A percentile compares a stretch with the other conserved stretches of the same genome.
phyloP scores from a whole-genome alignment of 2,329 filamentous ascomycete species.

The Curvularia spicifera region DNA sequence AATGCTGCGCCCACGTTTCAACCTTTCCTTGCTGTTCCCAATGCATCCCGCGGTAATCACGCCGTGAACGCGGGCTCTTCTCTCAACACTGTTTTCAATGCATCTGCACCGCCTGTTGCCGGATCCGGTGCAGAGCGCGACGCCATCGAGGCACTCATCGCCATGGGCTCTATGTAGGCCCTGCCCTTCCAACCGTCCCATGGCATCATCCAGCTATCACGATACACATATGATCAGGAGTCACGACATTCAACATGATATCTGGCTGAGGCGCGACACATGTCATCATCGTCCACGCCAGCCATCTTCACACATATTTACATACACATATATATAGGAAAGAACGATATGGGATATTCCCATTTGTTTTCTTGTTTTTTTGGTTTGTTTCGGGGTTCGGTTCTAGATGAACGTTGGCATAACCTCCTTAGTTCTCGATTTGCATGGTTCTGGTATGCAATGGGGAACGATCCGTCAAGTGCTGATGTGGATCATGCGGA shows the following conservation, averaged over 20 bases:
- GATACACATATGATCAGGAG: neutral
- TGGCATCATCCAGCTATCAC: neutral
- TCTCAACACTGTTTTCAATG: slow-evolving; percentile 30
- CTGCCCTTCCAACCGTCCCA: neutral
- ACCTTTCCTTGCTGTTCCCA: slow-evolving; percentile 34
- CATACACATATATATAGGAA: neutral
- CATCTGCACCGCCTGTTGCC: slow-evolving; percentile 37
- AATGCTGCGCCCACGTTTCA: slow-evolving; percentile 37
- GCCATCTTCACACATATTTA: neutral
- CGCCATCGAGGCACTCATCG: slow-evolving; percentile 79
- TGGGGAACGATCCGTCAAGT: slow-evolving; percentile 50
- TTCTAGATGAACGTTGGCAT: slow-evolving; percentile 30
- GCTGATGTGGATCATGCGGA: slow-evolving; percentile 48
- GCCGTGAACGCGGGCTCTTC: slow-evolving; percentile 32
- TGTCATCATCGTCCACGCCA: neutral
- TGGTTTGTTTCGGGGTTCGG: neutral
- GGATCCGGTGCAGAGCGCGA: slow-evolving; percentile 69
- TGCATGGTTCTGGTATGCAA: slow-evolving; percentile 27
- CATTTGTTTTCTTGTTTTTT: slow-evolving; percentile 11
- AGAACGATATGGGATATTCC: neutral
- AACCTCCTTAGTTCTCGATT: slow-evolving; percentile 18
- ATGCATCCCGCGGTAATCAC: slow-evolving; percentile 43
- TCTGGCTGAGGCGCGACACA: neutral
- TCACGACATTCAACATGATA: slow-evolving; percentile 13
- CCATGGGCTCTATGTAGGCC: slow-evolving; percentile 71